Evolutionary conservation across 2,329 filamentous ascomycete species (phyloP), one percentile per base, ranked within the genome.

Genomic region (Aspergillus terreus): DNA sequence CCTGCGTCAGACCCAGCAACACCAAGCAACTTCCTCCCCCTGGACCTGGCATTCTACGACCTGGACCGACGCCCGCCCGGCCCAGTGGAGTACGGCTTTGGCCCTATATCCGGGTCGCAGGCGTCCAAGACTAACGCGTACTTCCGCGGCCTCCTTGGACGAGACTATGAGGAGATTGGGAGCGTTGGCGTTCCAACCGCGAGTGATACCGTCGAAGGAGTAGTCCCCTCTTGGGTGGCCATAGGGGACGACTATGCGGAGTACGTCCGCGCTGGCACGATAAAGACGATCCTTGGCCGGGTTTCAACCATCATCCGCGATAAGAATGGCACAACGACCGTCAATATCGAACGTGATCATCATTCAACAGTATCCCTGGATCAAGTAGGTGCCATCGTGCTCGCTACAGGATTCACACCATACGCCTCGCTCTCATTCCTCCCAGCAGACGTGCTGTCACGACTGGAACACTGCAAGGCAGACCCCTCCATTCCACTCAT

Each of bases 371-470:
- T 69, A 66, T 1, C 76, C 66, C 7, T 90, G 3, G 64, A 78
- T 0, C 73, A 86, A 46, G 71, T 92, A 27, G 82, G 80, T 0
- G 86, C 84, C 0, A 77, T 94, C 10, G 76, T 95, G 1, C 77
- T 90, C 15, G 88, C 88, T 0, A 92, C 88, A 0, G 90, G 90
- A 1, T 95, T 89, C 63, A 81, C 84, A 4, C 79, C 87, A 0
- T 78, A 81, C 1, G 71, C 79, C 0, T 84, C 85, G 0, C 69
- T 94, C 9, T 78, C 80, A 4, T 90, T 86, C 57, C 76, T 95
- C 0, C 79, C 85, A 0, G 46, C 72, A 0, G 68, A 80, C 0
- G 72, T 88, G 4, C 78, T 84, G 33, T 58, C 78, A 3, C 73
- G 71, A 0, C 75, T 95, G 2, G 73, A 82, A 6, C 80, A 86